Conservation (phyloP, 2,329 filamentous ascomycete species). For the Colletotrichum nymphaeae region DNA sequence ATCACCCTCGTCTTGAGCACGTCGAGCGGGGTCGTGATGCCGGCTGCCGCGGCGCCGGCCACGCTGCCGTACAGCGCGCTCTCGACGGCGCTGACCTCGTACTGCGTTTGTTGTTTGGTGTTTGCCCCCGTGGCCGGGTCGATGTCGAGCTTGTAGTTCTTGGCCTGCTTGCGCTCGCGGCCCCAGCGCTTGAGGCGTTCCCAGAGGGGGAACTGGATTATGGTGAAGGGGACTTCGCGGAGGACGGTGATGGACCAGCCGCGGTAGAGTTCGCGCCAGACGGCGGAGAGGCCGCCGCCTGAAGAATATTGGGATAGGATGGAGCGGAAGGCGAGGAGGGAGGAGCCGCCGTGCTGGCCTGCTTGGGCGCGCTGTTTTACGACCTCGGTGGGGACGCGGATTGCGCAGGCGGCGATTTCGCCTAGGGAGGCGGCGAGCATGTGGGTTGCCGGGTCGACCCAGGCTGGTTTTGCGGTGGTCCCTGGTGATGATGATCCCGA, state of each 20-base stretch:
- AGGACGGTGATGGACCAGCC: slow-evolving; percentile 94
- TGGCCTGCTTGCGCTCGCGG: slow-evolving; percentile 47
- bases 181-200: slow-evolving; percentile 87
- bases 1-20: slow-evolving; percentile 98
- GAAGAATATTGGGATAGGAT: slow-evolving; percentile 68
- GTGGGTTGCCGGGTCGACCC: slow-evolving; percentile 59
- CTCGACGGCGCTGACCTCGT: slow-evolving; percentile 75
- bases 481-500: no score
- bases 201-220: slow-evolving; percentile 98
- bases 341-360: slow-evolving; percentile 79
- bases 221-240: slow-evolving; percentile 95
- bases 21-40: slow-evolving; percentile 90
- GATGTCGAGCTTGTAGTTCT: slow-evolving; percentile 14
- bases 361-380: slow-evolving; percentile 98
- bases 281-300: slow-evolving; percentile 59
- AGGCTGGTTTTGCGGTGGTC: slow-evolving; percentile 6
- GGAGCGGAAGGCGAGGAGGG: slow-evolving; percentile 72
- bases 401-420: slow-evolving; percentile 90
- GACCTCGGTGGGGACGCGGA: slow-evolving; percentile 95
- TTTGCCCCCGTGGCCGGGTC: slow-evolving; percentile 7
- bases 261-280: slow-evolving; percentile 88
- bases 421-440: slow-evolving; percentile 89
- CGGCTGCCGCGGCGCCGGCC: slow-evolving; percentile 87
- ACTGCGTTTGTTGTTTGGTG: slow-evolving; percentile 34
- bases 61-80: slow-evolving; percentile 87